phyloP scores from a whole-genome alignment of 2,329 filamentous ascomycete genomes.

The Dothiorella sarmentorum region DNA sequence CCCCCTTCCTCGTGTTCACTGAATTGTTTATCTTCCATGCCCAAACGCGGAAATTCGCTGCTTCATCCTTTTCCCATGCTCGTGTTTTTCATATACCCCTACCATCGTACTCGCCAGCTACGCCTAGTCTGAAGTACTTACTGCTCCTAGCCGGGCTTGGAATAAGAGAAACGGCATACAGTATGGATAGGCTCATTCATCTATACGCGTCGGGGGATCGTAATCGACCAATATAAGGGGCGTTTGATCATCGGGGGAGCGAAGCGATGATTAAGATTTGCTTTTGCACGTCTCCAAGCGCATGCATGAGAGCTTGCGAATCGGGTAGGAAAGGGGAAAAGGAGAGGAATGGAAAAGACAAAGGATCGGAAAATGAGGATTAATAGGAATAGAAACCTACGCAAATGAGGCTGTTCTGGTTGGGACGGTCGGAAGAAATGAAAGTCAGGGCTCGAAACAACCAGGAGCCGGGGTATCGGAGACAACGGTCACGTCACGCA shows the following conservation, averaged over 20 bases:
- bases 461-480: not conserved
- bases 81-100: not conserved
- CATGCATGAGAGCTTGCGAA: not conserved
- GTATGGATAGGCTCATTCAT: not conserved
- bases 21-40: too few relatives aligned
- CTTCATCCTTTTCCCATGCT: not conserved
- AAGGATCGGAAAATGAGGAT: not conserved
- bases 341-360: not conserved
- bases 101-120: not conserved
- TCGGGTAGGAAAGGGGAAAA: conserved; percentile 5
- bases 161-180: not conserved
- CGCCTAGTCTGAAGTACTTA: not conserved
- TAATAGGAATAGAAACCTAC: conserved; percentile 1
- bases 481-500: conserved; percentile 13
- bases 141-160: not conserved
- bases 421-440: not conserved
- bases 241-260: conserved; percentile 13
- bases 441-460: not conserved
- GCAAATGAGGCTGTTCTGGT: not conserved
- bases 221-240: conserved; percentile 9
- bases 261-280: conserved; percentile 13
- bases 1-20: too few relatives aligned
- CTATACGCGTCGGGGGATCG: not conserved
- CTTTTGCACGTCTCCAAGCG: conserved; percentile 7
- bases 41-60: not conserved